Conservation (phyloP, 352 stramenopile genomes). For the Phytophthora ohioensis region DNA sequence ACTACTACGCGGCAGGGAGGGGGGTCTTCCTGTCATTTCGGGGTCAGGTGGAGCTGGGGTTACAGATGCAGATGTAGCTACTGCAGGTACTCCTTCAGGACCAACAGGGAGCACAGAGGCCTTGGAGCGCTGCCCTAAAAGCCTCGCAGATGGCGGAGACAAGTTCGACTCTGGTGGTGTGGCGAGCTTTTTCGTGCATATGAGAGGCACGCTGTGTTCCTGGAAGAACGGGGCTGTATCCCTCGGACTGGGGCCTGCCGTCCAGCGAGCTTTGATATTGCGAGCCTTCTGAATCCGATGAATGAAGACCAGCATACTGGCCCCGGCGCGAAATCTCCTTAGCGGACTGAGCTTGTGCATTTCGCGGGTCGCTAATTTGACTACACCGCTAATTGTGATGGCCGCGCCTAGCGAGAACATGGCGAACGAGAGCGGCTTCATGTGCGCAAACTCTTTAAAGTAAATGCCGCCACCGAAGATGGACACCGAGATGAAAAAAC, state of each 20-base stretch:
- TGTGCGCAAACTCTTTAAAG: constrained; percentile 85
- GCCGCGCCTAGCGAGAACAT: constrained; percentile 81
- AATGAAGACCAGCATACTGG: constrained; percentile 76
- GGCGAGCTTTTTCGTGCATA: constrained; percentile 26
- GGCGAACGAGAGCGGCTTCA: constrained; percentile 53
- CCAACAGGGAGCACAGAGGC: constrained; percentile 71
- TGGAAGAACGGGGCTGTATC: constrained; percentile 26
- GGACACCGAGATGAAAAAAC: constrained; percentile 93
- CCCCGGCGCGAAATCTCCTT: constrained; percentile 54
- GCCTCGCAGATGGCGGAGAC: constrained; percentile 10
- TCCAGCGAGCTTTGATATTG: constrained; percentile 61
- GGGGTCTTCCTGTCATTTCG: constrained; percentile 1
- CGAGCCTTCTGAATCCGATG: constrained; percentile 64
- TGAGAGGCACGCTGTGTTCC: constrained; percentile 32
- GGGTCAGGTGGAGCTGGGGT: constrained; percentile 7
- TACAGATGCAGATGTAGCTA: constrained; percentile 12
- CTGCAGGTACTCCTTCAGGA: constrained; percentile 3
- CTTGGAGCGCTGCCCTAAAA: constrained; percentile 46
- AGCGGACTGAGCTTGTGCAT: constrained; percentile 65
- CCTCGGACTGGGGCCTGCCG: not conserved
- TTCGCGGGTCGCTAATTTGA: constrained; percentile 71
- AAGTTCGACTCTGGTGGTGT: constrained; percentile 2
- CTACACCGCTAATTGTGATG: constrained; percentile 80
- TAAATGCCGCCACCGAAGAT: constrained; percentile 91
- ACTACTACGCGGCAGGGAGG: constrained; percentile 1